Percentiles rank a stretch among this genome's conserved stretches.
Evolutionary conservation across 1,139 yeast species (phyloP).

Genomic region (Saccharomyces hybrid): DNA sequence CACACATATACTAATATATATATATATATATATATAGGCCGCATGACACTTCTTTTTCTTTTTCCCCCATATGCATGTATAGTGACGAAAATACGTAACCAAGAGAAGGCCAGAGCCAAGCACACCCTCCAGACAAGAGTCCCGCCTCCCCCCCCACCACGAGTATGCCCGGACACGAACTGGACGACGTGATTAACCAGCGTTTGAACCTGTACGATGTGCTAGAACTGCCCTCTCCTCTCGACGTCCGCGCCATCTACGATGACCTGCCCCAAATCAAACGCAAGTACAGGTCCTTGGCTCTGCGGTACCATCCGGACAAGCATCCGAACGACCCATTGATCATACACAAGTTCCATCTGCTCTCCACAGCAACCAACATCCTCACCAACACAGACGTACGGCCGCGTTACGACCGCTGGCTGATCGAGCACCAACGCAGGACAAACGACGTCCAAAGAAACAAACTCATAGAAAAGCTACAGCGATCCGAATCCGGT

Average conservation of each 20-base stretch:
- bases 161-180: background rate
- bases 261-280: conserved; percentile 44
- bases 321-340: conserved; percentile 71
- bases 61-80: background rate
- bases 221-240: conserved; percentile 12
- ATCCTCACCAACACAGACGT: conserved; percentile 49
- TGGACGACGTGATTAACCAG: conserved; percentile 1
- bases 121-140: no score
- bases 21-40: background rate
- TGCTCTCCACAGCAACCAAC: conserved; percentile 55
- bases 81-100: no score
- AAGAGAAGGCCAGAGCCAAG: no score
- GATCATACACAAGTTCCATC: conserved; percentile 48
- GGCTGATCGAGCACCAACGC: conserved; percentile 10
- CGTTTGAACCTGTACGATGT: conserved; percentile 18
- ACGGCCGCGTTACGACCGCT: conserved; percentile 47
- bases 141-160: no score
- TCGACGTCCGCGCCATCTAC: conserved; percentile 3
- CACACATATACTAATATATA: background rate
- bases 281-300: conserved; percentile 80
- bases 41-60: background rate
- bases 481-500: conserved; percentile 8
- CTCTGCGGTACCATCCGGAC: conserved; percentile 85
- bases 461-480: conserved; percentile 8
- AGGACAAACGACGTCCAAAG: conserved; percentile 4